Percentiles rank a stretch among this genome's conserved stretches.
Conservation (phyloP, 495 filamentous ascomycete genomes). For the Podospora australis region DNA sequence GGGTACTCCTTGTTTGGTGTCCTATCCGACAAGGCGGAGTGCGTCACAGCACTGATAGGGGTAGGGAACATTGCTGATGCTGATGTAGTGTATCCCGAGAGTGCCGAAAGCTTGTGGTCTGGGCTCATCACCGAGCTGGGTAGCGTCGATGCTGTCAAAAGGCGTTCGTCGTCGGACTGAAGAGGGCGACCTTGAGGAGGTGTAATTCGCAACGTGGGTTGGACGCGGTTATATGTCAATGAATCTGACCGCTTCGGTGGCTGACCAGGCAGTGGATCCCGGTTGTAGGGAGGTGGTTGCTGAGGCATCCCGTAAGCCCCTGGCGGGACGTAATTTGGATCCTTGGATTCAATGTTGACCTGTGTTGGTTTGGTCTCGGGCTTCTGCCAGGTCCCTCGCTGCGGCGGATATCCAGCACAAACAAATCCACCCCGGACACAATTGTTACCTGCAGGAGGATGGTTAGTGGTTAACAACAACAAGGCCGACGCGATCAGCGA, state of each 20-base stretch:
- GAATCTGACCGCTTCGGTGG: constrained; percentile 45
- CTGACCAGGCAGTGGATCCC: constrained; percentile 14
- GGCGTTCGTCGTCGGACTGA: constrained; percentile 44
- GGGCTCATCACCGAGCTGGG: constrained; percentile 46
- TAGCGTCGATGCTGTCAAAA: constrained; percentile 42
- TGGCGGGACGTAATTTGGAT: constrained; percentile 54
- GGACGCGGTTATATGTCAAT: constrained; percentile 45
- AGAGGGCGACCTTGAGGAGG: constrained; percentile 46
- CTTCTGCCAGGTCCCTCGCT: constrained; percentile 65
- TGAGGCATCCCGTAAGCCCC: constrained; percentile 52
- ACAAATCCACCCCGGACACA: constrained; percentile 87
- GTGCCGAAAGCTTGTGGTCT: constrained; percentile 48
- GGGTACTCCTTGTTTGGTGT: constrained; percentile 46
- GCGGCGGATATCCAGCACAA: constrained; percentile 81
- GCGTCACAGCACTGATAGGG: constrained; percentile 43
- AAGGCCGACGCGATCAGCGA: constrained; percentile 7
- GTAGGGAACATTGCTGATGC: constrained; percentile 44
- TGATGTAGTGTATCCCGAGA: constrained; percentile 39
- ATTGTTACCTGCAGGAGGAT: constrained; percentile 63
- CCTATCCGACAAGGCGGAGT: constrained; percentile 40
- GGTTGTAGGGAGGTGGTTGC: constrained; percentile 22
- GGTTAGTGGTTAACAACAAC: constrained; percentile 10
- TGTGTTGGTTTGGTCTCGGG: constrained; percentile 54
- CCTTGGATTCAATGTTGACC: constrained; percentile 81
- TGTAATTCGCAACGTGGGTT: constrained; percentile 46